Percentiles rank a stretch among this genome's conserved stretches.
These are phyloP conservation scores for Hypoxylon rickii DNA, from an alignment of 495 filamentous ascomycete genomes.

Conservation along the genomic window DNA sequence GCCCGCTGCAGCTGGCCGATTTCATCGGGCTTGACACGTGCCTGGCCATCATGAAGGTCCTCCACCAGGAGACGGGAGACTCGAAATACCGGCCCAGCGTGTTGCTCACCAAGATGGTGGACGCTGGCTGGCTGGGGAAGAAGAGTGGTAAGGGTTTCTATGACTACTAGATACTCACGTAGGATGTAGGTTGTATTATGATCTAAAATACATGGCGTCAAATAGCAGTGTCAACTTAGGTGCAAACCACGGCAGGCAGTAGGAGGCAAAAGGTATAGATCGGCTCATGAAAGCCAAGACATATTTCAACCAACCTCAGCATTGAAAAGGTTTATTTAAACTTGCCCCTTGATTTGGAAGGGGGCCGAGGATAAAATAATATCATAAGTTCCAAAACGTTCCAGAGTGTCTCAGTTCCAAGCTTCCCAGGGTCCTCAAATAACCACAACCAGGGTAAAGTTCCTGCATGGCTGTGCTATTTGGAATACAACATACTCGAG, in stretches of 20 bases:
- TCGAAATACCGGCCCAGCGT: constrained; percentile 92
- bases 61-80: constrained; percentile 90
- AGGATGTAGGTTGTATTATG: too few relatives aligned
- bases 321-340: too few relatives aligned
- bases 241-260: neutral
- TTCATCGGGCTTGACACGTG: constrained; percentile 98
- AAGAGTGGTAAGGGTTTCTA: constrained; percentile 98
- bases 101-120: constrained; percentile 90
- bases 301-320: too few relatives aligned
- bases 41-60: constrained; percentile 93
- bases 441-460: too few relatives aligned
- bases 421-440: too few relatives aligned
- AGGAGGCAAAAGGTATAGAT: neutral
- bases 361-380: too few relatives aligned
- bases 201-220: too few relatives aligned
- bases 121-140: constrained; percentile 97
- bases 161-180: constrained; percentile 65
- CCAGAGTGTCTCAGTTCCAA: too few relatives aligned
- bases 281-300: neutral
- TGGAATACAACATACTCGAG: too few relatives aligned
- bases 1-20: constrained; percentile 88
- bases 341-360: too few relatives aligned
- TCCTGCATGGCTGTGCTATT: too few relatives aligned
- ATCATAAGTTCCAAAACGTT: too few relatives aligned
- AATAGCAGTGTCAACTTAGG: neutral